Evolutionary conservation across 2,329 filamentous ascomycete species (phyloP), one percentile per base, ranked within the genome.

Genomic region (Ceratocystis destructans): DNA sequence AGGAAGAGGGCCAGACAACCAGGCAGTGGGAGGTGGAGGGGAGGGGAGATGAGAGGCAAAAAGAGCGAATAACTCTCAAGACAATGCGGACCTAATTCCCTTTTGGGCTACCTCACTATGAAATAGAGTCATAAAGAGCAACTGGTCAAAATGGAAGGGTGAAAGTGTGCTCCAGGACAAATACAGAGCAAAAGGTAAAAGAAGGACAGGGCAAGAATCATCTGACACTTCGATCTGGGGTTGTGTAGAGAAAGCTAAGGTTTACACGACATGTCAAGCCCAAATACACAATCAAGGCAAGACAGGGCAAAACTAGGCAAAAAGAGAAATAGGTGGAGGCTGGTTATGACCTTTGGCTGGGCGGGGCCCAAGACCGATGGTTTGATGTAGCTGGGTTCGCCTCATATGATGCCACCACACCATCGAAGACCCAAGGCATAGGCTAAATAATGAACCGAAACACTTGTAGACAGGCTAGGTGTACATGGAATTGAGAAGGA

Each of bases 181-280:
- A 33, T 31, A 33, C 53, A 59, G 33, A 17, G 53, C 53, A 37
- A 25, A 59, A 15, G 10, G 12, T 25, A 31, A 4, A 25, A 25
- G 22, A 33, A 31, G 53, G 25, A 59, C 37, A 31, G 28, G 28
- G 17, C 53, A 59, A 31, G 53, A 59, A 59, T 59, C 53, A 59
- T 59, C 53, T 59, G 28, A 59, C 53, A 59, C 28, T 59, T 59
- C 33, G 53, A 59, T 59, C 53, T 59, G 53, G 28, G 53, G 53
- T 59, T 37, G 15, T 59, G 53, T 25, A 59, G 28, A 31, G 25
- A 8, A 31, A 57, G 25, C 17, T 7, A 50, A 31, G 20, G 22
- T 46, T 62, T 28, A 62, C 20, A 48, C 53, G 28, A 59, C 53
- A 59, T 59, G 53, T 59, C 53, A 62, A 45, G 17, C 61, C 37